Evolutionary conservation across 2,329 filamentous ascomycete species (phyloP).

Genomic region (Teratosphaeria pseudoeucalypti): DNA sequence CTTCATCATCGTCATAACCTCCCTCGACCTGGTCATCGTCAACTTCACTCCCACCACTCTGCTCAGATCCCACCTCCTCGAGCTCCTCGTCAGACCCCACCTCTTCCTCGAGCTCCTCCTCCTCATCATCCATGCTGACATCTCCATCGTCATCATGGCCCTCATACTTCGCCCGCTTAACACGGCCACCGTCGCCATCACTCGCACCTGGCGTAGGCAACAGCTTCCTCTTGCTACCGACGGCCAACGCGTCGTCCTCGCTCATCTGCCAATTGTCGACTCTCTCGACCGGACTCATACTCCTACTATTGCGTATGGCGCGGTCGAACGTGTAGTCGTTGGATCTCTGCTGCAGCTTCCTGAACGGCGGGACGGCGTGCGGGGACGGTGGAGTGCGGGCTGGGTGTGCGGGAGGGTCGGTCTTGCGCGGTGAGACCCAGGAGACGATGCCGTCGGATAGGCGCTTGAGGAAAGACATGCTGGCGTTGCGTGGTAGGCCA

Average conservation of each 20-base stretch:
- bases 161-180: constrained; percentile 13
- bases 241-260: constrained; percentile 2
- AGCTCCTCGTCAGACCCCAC: not conserved
- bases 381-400: constrained; percentile 5
- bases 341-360: constrained; percentile 10
- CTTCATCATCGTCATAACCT: not conserved
- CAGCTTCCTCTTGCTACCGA: constrained; percentile 12
- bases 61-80: not conserved
- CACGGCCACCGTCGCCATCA: constrained; percentile 3
- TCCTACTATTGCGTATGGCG: constrained; percentile 10
- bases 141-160: constrained; percentile 2
- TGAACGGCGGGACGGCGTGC: constrained; percentile 17
- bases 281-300: constrained; percentile 25
- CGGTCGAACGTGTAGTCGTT: constrained; percentile 9
- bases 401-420: constrained; percentile 14
- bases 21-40: not conserved
- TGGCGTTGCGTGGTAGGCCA: not conserved
- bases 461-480: constrained; percentile 13
- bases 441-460: constrained; percentile 31
- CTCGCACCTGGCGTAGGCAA: constrained; percentile 8
- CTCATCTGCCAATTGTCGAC: constrained; percentile 14
- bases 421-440: constrained; percentile 33
- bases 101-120: not conserved
- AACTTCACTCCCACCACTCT: not conserved
- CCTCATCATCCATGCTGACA: not conserved